phyloP scores from a whole-genome alignment of 139 green algal species.

The Tetraselmis striata region DNA sequence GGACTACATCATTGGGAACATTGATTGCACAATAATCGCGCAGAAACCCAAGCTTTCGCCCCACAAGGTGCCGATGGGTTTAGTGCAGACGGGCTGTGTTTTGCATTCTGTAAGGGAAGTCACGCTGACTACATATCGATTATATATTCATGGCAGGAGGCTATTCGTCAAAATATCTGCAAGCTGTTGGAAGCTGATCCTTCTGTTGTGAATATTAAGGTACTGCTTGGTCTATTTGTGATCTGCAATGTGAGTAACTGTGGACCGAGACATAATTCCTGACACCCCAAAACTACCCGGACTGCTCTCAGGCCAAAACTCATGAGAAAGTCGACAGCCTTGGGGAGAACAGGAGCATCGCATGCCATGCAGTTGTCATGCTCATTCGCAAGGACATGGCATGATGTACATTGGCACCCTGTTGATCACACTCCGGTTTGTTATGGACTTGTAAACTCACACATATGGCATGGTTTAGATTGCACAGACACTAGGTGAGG shows the following conservation, averaged over 20 bases:
- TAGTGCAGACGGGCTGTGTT: no score
- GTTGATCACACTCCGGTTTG: no score
- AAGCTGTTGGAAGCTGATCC: slow-evolving; percentile 63
- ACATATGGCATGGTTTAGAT: no score
- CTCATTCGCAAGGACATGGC: slow-evolving; percentile 42
- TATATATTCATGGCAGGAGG: slow-evolving; percentile 38
- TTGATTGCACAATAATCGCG: slow-evolving; percentile 97
- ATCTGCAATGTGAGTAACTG: no score
- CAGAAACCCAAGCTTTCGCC: slow-evolving; percentile 91
- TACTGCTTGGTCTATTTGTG: no score
- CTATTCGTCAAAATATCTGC: slow-evolving; percentile 75
- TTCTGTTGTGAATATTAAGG: slow-evolving; percentile 86
- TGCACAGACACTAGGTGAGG: no score
- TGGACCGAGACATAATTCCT: no score
- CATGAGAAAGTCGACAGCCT: slow-evolving; percentile 99
- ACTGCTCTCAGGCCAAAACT: slow-evolving; percentile 96
- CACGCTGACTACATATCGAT: not conserved
- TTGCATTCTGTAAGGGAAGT: no score
- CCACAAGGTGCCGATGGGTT: slow-evolving; percentile 87
- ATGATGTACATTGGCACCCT: no score
- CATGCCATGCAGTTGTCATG: slow-evolving; percentile 89
- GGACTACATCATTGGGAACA: slow-evolving; percentile 87
- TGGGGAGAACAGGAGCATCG: slow-evolving; percentile 93
- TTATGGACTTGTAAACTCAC: no score
- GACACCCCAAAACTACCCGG: no score